Evolutionary conservation across 2,329 filamentous ascomycete species (phyloP).

Genomic region (Pseudogymnoascus sp.): DNA sequence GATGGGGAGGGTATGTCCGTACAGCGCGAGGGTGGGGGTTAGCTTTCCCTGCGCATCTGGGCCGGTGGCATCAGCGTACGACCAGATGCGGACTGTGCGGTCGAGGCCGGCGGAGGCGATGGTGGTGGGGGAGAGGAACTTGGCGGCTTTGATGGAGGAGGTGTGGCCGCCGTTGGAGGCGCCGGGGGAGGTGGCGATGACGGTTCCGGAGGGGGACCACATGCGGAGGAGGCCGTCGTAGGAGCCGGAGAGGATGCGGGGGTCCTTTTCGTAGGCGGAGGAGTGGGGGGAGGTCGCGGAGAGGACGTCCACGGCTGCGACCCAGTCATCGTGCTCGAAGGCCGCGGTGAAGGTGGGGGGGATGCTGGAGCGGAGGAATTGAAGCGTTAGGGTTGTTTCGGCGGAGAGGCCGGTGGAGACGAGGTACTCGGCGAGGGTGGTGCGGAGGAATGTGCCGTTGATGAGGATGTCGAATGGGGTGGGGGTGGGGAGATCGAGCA

Average conservation of each 20-base stretch:
- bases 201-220: constrained; percentile 82
- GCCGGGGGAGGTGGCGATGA: constrained; percentile 66
- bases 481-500: constrained; percentile 55
- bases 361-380: constrained; percentile 87
- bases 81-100: constrained; percentile 81
- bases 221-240: constrained; percentile 85
- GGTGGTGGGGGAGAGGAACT: constrained; percentile 69
- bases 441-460: constrained; percentile 84
- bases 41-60: constrained; percentile 38
- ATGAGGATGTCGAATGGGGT: constrained; percentile 91
- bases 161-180: constrained; percentile 63
- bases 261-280: constrained; percentile 36
- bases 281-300: constrained; percentile 56
- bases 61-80: constrained; percentile 54
- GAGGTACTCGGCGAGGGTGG: constrained; percentile 85
- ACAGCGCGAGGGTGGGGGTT: constrained; percentile 69
- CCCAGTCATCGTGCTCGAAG: constrained; percentile 97
- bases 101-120: constrained; percentile 79
- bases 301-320: constrained; percentile 76
- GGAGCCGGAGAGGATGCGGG: constrained; percentile 75
- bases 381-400: constrained; percentile 77
- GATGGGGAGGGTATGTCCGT: constrained; percentile 69
- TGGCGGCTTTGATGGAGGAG: constrained; percentile 70
- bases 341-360: constrained; percentile 83
- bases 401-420: constrained; percentile 76